Conservation (phyloP, 257 asterid genomes). For the Solanum pennellii region DNA sequence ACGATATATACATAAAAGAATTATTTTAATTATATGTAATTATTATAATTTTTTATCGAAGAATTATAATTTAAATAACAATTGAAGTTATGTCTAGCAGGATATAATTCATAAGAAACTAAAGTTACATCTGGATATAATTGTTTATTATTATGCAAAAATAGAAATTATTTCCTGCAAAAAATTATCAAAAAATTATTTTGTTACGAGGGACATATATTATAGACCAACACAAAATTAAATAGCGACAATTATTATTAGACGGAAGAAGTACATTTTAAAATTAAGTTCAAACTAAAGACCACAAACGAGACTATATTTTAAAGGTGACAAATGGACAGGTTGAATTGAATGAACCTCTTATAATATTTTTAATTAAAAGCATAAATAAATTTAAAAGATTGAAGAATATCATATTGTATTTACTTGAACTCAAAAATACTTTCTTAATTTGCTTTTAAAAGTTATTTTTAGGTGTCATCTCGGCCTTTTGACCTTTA, state of each 20-base stretch:
- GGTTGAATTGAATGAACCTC: neutral
- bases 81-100: too few relatives aligned
- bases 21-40: too few relatives aligned
- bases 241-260: too few relatives aligned
- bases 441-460: neutral
- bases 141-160: too few relatives aligned
- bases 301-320: neutral
- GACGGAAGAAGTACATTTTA: neutral
- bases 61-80: too few relatives aligned
- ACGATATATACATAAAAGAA: too few relatives aligned
- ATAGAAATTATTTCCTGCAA: fast-evolving
- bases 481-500: neutral
- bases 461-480: neutral
- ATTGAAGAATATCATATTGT: neutral
- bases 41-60: too few relatives aligned
- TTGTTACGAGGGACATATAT: neutral
- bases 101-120: too few relatives aligned
- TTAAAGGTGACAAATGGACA: neutral
- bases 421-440: neutral
- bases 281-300: neutral
- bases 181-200: too few relatives aligned
- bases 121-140: neutral
- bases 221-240: too few relatives aligned
- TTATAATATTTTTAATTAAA: too few relatives aligned
- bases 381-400: neutral